A percentile compares a stretch with the other conserved stretches of the same genome.
phyloP scores from a whole-genome alignment of 1,139 yeast species.

The Taphrina flavorubra region DNA sequence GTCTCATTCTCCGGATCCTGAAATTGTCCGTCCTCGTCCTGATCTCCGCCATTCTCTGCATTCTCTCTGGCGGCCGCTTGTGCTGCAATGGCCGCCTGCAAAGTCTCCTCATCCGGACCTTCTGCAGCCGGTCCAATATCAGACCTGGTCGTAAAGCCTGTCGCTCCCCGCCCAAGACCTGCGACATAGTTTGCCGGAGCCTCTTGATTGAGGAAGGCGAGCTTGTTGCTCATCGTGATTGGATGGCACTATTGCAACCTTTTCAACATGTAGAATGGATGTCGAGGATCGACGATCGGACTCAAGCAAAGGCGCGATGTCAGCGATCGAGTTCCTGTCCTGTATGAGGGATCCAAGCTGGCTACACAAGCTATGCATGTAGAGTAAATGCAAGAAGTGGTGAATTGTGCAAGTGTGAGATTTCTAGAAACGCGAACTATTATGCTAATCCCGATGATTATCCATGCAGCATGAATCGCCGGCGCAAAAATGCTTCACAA shows the following conservation, averaged over 20 bases:
- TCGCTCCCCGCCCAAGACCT: conserved; percentile 94
- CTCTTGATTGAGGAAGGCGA: conserved; percentile 72
- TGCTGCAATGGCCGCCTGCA: conserved; percentile 51
- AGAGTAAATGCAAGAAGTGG: background rate
- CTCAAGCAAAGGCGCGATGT: background rate
- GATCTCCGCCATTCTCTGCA: conserved; percentile 51
- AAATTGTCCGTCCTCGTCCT: conserved; percentile 50
- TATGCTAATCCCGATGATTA: background rate
- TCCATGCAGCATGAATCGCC: conserved; percentile 1
- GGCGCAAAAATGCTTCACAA: background rate
- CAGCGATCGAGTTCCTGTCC: background rate
- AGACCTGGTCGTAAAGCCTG: conserved; percentile 86
- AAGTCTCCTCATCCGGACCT: conserved; percentile 54
- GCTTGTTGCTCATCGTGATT: conserved; percentile 31
- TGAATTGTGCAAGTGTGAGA: background rate
- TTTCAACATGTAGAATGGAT: too few species aligned
- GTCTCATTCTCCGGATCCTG: conserved; percentile 54
- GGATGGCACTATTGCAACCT: background rate
- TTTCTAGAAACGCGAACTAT: background rate
- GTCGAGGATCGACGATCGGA: too few species aligned
- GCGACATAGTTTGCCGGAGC: conserved; percentile 92
- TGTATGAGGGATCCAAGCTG: background rate
- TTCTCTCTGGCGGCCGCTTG: conserved; percentile 53
- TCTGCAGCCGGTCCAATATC: conserved; percentile 65
- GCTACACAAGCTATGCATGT: too few species aligned